A percentile compares a stretch with the other conserved stretches of the same genome.
phyloP scores from a whole-genome alignment of 2,329 filamentous ascomycete genomes.

The Dendrostoma leiphaemia region DNA sequence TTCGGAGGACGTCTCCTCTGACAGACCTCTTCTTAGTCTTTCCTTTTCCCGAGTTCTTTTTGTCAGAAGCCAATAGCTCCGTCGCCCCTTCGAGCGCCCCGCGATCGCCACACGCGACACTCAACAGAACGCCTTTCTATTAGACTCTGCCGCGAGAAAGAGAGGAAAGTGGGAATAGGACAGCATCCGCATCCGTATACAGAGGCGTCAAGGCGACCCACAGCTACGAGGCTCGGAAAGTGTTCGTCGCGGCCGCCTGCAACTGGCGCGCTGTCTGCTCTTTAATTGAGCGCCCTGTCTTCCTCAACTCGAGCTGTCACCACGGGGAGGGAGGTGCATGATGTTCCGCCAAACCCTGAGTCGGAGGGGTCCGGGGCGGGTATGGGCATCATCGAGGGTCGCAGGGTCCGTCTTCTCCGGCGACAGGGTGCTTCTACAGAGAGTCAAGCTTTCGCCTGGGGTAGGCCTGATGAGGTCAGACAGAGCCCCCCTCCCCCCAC shows the following conservation, averaged over 20 bases:
- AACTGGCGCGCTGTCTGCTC: background rate
- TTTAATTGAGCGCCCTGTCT: background rate
- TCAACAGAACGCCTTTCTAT: background rate
- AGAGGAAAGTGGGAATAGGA: background rate
- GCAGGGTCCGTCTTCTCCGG: slow-evolving; percentile 4
- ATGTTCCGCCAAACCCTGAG: slow-evolving; percentile 14
- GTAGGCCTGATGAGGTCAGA: background rate
- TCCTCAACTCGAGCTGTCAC: background rate
- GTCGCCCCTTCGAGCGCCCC: background rate
- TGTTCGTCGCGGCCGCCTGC: background rate
- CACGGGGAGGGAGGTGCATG: too few species aligned
- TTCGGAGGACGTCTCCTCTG: background rate
- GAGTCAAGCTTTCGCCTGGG: slow-evolving; percentile 4
- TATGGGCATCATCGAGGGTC: slow-evolving; percentile 5
- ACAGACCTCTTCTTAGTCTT: background rate
- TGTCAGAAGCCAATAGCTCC: background rate
- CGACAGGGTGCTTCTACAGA: slow-evolving; percentile 6
- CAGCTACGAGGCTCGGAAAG: background rate
- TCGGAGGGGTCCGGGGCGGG: slow-evolving; percentile 11
- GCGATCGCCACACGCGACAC: background rate
- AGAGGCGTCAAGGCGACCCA: background rate
- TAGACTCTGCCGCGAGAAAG: background rate
- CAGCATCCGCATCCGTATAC: too few species aligned
- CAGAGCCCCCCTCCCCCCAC: background rate
- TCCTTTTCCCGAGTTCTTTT: background rate